Evolutionary conservation across 208 protist species (phyloP).

Genomic region (Leishmania amazonensis): DNA sequence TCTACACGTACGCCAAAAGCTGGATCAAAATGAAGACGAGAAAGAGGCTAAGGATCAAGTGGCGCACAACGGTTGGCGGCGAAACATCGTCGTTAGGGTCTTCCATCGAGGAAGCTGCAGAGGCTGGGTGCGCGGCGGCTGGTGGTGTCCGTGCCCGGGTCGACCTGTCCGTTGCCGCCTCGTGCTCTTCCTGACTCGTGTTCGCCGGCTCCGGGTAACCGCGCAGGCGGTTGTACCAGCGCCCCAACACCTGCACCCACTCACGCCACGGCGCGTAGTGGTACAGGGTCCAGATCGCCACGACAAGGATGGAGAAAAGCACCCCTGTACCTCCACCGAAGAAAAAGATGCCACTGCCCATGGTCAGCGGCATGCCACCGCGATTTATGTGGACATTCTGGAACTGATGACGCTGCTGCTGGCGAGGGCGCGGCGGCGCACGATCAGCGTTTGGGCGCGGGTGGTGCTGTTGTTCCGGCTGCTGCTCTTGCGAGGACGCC

Average conservation of each 20-base stretch:
- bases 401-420: constrained; percentile 11
- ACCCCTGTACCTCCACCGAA: constrained; percentile 41
- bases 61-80: constrained; percentile 4
- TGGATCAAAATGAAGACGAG: constrained; percentile 30
- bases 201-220: constrained; percentile 8
- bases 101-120: neutral
- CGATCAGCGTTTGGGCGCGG: constrained; percentile 48
- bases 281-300: constrained; percentile 50
- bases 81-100: neutral
- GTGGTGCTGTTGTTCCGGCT: constrained; percentile 25
- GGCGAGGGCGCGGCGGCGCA: constrained; percentile 49
- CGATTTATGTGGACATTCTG: constrained; percentile 23
- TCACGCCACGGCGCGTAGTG: constrained; percentile 56
- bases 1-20: constrained; percentile 27
- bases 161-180: constrained; percentile 8
- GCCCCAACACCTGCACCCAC: constrained; percentile 9
- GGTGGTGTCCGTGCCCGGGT: constrained; percentile 1
- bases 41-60: constrained; percentile 15
- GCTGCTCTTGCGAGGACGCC: constrained; percentile 3
- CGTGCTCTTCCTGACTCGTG: neutral
- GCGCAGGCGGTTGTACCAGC: constrained; percentile 17
- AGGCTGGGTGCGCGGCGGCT: neutral
- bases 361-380: constrained; percentile 38
- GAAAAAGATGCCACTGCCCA: constrained; percentile 57
- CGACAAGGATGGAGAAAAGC: constrained; percentile 32